phyloP scores from a whole-genome alignment of 305 asterid genomes.

The Fraxinus sp. region DNA sequence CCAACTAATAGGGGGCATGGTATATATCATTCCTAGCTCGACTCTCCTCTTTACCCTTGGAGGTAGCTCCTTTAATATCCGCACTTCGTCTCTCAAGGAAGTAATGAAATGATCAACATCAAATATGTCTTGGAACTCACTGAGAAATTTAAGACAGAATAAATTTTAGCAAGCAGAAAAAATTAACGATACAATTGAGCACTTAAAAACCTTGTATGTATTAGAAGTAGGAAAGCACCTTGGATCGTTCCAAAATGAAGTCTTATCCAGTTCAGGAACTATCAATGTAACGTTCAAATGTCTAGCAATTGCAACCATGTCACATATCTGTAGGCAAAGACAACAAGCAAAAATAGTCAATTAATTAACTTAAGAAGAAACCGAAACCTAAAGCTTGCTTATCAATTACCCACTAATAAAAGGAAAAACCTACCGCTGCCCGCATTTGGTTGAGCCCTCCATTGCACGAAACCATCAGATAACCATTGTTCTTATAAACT shows the following conservation, averaged over 20 bases:
- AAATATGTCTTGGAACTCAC: conserved; percentile 76
- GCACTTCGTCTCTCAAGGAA: conserved; percentile 77
- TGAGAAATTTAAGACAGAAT: conserved; percentile 34
- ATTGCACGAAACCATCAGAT: conserved; percentile 91
- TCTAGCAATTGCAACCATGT: conserved; percentile 97
- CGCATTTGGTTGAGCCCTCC: conserved; percentile 99
- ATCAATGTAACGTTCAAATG: conserved; percentile 78
- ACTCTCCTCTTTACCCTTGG: conserved; percentile 78
- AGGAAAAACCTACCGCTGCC: conserved; percentile 66
- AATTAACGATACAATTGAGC: neutral
- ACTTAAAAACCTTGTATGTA: neutral
- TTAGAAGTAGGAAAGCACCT: conserved; percentile 43
- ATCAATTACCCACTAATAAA: conserved; percentile 6
- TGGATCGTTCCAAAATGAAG: conserved; percentile 96
- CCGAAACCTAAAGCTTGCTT: neutral
- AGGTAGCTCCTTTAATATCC: conserved; percentile 70
- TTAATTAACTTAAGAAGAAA: neutral
- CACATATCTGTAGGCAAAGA: conserved; percentile 62
- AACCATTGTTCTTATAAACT: conserved; percentile 93
- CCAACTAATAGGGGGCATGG: conserved; percentile 84
- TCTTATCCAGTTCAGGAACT: conserved; percentile 91
- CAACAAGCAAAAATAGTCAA: neutral
- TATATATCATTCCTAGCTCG: conserved; percentile 54
- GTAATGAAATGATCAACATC: conserved; percentile 75
- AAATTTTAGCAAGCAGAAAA: neutral